Percentiles rank a stretch among this genome's conserved stretches.
Evolutionary conservation across 2,329 filamentous ascomycete genomes (phyloP).

Genomic region (Aureobasidium sp.): DNA sequence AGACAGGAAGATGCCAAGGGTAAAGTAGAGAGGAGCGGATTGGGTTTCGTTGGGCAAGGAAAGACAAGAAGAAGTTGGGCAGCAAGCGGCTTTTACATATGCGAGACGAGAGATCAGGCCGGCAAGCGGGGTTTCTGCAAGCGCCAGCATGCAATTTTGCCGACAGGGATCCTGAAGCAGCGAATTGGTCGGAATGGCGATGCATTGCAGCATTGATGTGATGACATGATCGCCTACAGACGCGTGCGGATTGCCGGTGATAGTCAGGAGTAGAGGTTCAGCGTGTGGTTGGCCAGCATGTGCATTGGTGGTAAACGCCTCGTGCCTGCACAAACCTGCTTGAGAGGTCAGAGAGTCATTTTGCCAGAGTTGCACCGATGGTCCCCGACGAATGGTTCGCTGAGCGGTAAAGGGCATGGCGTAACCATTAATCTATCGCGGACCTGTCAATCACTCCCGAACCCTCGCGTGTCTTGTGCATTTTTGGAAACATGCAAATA

Average conservation of each 20-base stretch:
- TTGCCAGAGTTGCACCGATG: conserved; percentile 13
- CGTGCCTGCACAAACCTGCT: conserved; percentile 17
- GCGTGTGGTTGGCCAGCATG: conserved; percentile 17
- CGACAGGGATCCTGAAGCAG: conserved; percentile 10
- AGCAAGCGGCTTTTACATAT: conserved; percentile 17
- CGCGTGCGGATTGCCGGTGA: conserved; percentile 14
- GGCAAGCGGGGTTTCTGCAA: conserved; percentile 9
- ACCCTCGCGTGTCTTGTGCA: conserved; percentile 5
- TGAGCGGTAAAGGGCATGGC: conserved; percentile 9
- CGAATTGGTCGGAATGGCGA: conserved; percentile 5
- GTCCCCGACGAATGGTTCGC: conserved; percentile 13
- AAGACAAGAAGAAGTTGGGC: conserved; percentile 12
- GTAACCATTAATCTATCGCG: conserved; percentile 14
- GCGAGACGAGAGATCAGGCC: conserved; percentile 11
- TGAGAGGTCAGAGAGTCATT: conserved; percentile 10
- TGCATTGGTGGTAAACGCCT: conserved; percentile 9
- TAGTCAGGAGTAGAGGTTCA: conserved; percentile 9
- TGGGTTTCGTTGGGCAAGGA: conserved; percentile 6
- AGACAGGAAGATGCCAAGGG: conserved; percentile 8
- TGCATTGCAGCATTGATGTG: conserved; percentile 9
- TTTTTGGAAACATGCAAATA: conserved; percentile 14
- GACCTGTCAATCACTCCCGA: conserved; percentile 12
- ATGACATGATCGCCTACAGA: conserved; percentile 10
- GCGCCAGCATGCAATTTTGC: conserved; percentile 13
- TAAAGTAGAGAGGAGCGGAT: conserved; percentile 6